phyloP scores from a whole-genome alignment of 2,329 filamentous ascomycete species.

The Alternaria burnsii region DNA sequence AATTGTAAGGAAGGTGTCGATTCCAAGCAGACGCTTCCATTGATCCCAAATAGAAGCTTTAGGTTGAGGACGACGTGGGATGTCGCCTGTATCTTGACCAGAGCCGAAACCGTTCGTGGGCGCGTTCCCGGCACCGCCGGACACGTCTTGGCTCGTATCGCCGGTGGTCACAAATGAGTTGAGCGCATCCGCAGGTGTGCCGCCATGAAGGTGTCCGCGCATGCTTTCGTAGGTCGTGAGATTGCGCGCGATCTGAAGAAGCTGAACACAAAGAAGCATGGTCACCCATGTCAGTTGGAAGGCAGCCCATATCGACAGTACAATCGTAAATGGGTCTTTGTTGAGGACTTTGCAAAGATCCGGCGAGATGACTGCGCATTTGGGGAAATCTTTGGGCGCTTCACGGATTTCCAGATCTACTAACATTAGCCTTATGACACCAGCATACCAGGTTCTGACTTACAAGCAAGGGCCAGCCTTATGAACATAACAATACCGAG shows the following conservation, averaged over 20 bases:
- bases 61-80: constrained; percentile 55
- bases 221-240: constrained; percentile 98
- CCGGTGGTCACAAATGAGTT: constrained; percentile 80
- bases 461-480: constrained; percentile 76
- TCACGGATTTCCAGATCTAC: constrained; percentile 71
- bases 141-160: constrained; percentile 66
- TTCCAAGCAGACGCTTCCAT: constrained; percentile 84
- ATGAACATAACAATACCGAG: constrained; percentile 77
- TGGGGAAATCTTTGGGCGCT: constrained; percentile 51
- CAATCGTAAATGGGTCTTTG: constrained; percentile 82
- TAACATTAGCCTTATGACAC: constrained; percentile 35
- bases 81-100: constrained; percentile 61
- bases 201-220: constrained; percentile 74
- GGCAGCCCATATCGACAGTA: constrained; percentile 79
- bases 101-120: constrained; percentile 67
- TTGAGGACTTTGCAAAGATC: constrained; percentile 78
- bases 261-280: constrained; percentile 96
- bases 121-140: constrained; percentile 31
- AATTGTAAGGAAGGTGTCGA: constrained; percentile 94
- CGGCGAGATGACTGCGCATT: constrained; percentile 80
- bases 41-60: constrained; percentile 75
- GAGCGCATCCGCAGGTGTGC: constrained; percentile 66
- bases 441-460: constrained; percentile 40
- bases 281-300: constrained; percentile 93
- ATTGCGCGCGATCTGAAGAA: constrained; percentile 89